Evolutionary conservation across 257 asterid species (phyloP).

Genomic region (Ocimum tenuiflorum): DNA sequence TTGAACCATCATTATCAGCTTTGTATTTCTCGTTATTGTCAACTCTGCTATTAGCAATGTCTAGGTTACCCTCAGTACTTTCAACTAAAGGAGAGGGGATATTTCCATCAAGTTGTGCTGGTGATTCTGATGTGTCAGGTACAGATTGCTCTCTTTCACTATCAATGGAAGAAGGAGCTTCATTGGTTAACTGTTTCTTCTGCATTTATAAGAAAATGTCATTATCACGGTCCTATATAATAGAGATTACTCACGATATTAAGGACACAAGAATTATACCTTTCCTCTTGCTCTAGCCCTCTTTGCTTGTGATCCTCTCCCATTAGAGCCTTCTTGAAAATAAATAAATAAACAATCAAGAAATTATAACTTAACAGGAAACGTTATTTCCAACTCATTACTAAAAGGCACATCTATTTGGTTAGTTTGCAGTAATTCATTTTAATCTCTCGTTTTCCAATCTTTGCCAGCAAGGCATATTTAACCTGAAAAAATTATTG

Average conservation of each 20-base stretch:
- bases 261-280: slow-evolving; percentile 35
- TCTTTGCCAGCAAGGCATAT: not conserved
- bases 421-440: not conserved
- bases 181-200: slow-evolving; percentile 47
- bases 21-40: slow-evolving; percentile 35
- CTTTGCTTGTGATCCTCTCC: slow-evolving; percentile 63
- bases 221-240: slow-evolving; percentile 12
- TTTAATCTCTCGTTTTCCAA: not conserved
- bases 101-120: slow-evolving; percentile 39
- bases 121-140: slow-evolving; percentile 40
- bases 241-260: not conserved
- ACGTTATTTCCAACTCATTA: slow-evolving; percentile 6
- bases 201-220: slow-evolving; percentile 38
- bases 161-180: slow-evolving; percentile 35
- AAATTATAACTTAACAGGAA: not conserved
- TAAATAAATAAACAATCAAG: not conserved
- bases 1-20: slow-evolving; percentile 36
- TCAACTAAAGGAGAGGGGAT: slow-evolving; percentile 24
- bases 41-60: slow-evolving; percentile 25
- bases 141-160: slow-evolving; percentile 34
- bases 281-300: slow-evolving; percentile 54
- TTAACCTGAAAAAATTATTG: not conserved
- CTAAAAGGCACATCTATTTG: not conserved
- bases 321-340: slow-evolving; percentile 28
- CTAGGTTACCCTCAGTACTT: slow-evolving; percentile 31